These are phyloP conservation scores for Neurospora sp. DNA, from an alignment of 495 filamentous ascomycete genomes.

Conservation along the genomic window DNA sequence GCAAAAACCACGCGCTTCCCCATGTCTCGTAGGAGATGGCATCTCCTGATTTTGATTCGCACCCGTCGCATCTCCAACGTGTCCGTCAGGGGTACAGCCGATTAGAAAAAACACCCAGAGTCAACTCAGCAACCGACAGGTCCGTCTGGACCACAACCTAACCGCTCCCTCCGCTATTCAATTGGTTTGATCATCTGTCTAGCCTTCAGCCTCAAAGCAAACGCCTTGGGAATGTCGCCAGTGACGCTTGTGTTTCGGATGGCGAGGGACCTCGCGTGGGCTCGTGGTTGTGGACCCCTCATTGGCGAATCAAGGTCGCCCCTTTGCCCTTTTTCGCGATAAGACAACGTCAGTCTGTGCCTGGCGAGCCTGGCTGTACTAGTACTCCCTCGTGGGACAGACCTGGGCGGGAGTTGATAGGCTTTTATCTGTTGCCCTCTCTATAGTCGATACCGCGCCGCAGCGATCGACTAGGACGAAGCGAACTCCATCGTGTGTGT, in stretches of 20 bases:
- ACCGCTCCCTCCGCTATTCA: neutral
- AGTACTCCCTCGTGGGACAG: neutral
- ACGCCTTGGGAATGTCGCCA: neutral
- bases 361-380: neutral
- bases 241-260: neutral
- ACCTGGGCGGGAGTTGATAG: neutral
- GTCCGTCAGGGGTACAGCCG: neutral
- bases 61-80: neutral
- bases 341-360: neutral
- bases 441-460: neutral
- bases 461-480: neutral
- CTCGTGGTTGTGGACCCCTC: neutral
- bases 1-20: neutral
- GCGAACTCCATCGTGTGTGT: neutral
- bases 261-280: neutral
- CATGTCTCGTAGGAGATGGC: neutral
- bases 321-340: neutral
- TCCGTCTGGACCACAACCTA: neutral
- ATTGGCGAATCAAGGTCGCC: neutral
- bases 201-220: neutral
- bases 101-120: neutral
- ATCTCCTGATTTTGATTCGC: neutral
- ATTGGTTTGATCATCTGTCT: neutral
- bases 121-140: neutral
- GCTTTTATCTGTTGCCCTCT: neutral